Evolutionary conservation across 768 basidiomycete species (phyloP).

Genomic region (Amanita pallidorosea): DNA sequence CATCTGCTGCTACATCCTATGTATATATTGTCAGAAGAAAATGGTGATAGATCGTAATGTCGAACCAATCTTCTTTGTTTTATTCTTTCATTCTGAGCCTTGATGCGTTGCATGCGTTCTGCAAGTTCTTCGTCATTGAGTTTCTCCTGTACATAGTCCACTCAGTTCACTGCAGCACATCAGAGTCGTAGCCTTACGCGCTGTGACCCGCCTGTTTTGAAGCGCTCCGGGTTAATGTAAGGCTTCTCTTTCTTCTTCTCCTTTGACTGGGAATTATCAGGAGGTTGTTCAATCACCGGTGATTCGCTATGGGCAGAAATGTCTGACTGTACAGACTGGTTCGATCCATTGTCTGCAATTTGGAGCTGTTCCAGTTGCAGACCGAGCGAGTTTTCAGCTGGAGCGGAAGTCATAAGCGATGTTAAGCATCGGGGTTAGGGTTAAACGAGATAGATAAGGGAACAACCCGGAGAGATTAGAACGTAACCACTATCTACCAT

Average conservation of each 20-base stretch:
- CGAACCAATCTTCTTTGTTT: slow-evolving; percentile 55
- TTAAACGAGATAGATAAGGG: slow-evolving; percentile 2
- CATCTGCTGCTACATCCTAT: slow-evolving; percentile 70
- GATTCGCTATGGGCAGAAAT: not conserved
- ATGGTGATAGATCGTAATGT: not conserved
- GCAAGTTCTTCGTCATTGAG: slow-evolving; percentile 54
- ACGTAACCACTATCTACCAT: slow-evolving; percentile 31
- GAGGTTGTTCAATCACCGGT: slow-evolving; percentile 10
- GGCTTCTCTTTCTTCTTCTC: slow-evolving; percentile 48
- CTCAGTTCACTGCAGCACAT: not conserved
- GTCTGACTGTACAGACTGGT: not conserved
- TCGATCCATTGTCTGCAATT: slow-evolving; percentile 4
- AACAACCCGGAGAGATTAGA: not conserved
- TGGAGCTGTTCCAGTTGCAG: slow-evolving; percentile 12
- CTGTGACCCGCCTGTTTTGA: slow-evolving; percentile 71
- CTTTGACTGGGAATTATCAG: slow-evolving; percentile 14
- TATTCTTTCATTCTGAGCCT: slow-evolving; percentile 68
- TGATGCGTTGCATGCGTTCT: slow-evolving; percentile 59
- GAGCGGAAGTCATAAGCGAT: not conserved
- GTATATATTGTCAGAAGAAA: slow-evolving; percentile 3
- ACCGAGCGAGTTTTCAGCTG: slow-evolving; percentile 8
- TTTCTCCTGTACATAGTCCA: slow-evolving; percentile 42
- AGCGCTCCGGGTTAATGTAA: slow-evolving; percentile 75
- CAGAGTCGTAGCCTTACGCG: slow-evolving; percentile 34
- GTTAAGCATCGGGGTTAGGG: not conserved